These are phyloP conservation scores for Metschnikowia arizonensis DNA, from an alignment of 805 yeast species.

Conservation along the genomic window DNA sequence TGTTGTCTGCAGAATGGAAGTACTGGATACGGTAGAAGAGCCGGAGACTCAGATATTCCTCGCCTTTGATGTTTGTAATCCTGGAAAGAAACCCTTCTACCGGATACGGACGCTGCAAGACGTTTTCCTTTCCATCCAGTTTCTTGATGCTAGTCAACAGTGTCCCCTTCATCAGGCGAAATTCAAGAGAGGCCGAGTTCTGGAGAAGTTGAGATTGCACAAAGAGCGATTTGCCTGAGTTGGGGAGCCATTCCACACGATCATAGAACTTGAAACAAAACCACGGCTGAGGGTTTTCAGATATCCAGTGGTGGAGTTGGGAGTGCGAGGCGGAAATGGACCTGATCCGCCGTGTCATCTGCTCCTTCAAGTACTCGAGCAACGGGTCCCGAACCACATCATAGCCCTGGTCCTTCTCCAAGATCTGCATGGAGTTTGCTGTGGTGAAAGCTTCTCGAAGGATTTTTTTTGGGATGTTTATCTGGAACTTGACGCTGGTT, in stretches of 20 bases:
- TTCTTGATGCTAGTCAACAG: slow-evolving; percentile 16
- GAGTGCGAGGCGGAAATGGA: background rate
- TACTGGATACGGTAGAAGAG: slow-evolving; percentile 55
- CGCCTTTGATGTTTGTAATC: slow-evolving; percentile 49
- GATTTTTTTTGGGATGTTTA: slow-evolving; percentile 41
- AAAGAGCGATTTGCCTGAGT: slow-evolving; percentile 27
- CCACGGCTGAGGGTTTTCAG: slow-evolving; percentile 38
- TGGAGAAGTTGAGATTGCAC: slow-evolving; percentile 30
- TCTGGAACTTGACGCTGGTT: slow-evolving; percentile 39
- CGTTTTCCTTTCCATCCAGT: slow-evolving; percentile 4
- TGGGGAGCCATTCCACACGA: slow-evolving; percentile 52
- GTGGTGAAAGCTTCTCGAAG: slow-evolving; percentile 11
- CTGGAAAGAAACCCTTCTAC: slow-evolving; percentile 77
- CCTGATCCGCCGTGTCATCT: slow-evolving; percentile 20
- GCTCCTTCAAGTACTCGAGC: slow-evolving; percentile 37
- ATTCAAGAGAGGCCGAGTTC: slow-evolving; percentile 51
- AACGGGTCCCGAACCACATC: slow-evolving; percentile 21
- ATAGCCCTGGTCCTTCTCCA: slow-evolving; percentile 22
- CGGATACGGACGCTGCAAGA: slow-evolving; percentile 56
- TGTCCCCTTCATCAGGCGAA: slow-evolving; percentile 34
- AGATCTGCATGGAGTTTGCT: slow-evolving; percentile 9
- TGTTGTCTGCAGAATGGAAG: slow-evolving; percentile 56
- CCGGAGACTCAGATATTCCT: slow-evolving; percentile 30
- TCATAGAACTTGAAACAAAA: slow-evolving; percentile 65
- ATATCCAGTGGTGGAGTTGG: slow-evolving; percentile 8